Evolutionary conservation across 805 yeast species (phyloP), one percentile per base, ranked within the genome.

Genomic region (Yarrowia porcina): DNA sequence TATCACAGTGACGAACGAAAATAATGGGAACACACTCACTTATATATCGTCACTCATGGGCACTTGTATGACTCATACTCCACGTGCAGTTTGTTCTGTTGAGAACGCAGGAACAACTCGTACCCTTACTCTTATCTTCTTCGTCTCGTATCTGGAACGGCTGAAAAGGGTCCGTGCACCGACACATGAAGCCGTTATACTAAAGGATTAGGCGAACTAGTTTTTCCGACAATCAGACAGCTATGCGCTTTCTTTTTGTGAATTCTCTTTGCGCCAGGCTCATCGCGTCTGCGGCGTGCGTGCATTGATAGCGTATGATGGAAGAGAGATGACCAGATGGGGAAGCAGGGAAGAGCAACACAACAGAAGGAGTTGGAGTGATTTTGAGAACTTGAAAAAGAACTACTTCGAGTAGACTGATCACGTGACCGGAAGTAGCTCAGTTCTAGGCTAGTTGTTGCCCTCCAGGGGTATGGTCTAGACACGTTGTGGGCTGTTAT

Each of bases 271-370:
- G 18, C 3, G 2, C 41, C 7, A 8, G 28, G 27, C 57, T 49
- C 57, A 49, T 49, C 57, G 57, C 57, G 10, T 21, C 30, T n/a
- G 57, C 41, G 33, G 41, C 57, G 21, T 21, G 17, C n/a, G 30
- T 49, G 41, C 41, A 35, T 32, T 33, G 57, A 49, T 49, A 49
- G 57, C 12, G 57, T 33, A 21, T 33, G 41, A 2, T 30, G 2
- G n/a, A 28, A 28, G 33, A 23, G 33, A 42, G 50, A 17, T n/a
- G 47, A n/a, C 20, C 13, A 27, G 49, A 42, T 17, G 32, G 49
- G 49, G 10, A 39, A 39, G 20, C 8, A 13, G 20, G 17, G 27
- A 9, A 7, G n/a, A 13, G 28, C n/a, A n/a, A n/a, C n/a, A n/a
- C n/a, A n/a, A n/a, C n/a, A n/a, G n/a, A n/a, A 15, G 36, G 36